These are phyloP conservation scores for Chaetoceros tenuissimus DNA, from an alignment of 108 stramenopile genomes.

Conservation along the genomic window DNA sequence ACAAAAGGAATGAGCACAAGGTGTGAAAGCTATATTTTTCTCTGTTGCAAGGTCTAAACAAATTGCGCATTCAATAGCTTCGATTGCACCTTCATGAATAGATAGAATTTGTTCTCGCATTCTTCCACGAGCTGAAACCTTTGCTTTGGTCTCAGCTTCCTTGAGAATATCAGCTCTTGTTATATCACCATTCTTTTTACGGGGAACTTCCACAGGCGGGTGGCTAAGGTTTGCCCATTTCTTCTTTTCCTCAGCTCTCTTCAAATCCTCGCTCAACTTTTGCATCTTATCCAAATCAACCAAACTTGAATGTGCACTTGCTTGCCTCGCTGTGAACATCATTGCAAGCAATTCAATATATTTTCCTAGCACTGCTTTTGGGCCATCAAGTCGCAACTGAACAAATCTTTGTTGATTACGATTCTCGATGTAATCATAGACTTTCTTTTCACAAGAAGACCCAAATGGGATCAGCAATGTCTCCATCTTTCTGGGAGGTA, in stretches of 20 bases:
- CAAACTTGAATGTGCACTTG: constrained; percentile 10
- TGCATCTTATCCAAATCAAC: constrained; percentile 10
- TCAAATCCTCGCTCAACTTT: constrained; percentile 2
- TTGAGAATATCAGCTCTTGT: constrained; percentile 9
- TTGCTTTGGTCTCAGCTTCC: constrained; percentile 6
- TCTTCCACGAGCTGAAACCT: constrained; percentile 5
- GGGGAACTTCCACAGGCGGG: no score
- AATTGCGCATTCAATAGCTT: constrained; percentile 14
- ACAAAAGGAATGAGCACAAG: constrained; percentile 21
- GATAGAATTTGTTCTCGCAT: constrained; percentile 6
- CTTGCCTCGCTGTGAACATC: constrained; percentile 6
- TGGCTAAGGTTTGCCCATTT: not conserved
- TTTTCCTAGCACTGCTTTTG: constrained; percentile 4
- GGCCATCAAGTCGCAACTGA: no score
- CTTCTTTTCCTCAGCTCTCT: not conserved
- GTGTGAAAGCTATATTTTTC: constrained; percentile 17
- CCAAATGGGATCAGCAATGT: no score
- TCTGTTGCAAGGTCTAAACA: constrained; percentile 13
- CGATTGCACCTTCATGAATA: constrained; percentile 14
- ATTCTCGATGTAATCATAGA: no score
- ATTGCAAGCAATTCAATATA: constrained; percentile 5
- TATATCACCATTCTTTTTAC: not conserved
- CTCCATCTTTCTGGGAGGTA: no score
- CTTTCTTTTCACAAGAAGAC: no score
- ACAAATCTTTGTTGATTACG: no score